Evolutionary conservation across 208 protist genomes (phyloP).

Genomic region (Trypanosoma melophagium): DNA sequence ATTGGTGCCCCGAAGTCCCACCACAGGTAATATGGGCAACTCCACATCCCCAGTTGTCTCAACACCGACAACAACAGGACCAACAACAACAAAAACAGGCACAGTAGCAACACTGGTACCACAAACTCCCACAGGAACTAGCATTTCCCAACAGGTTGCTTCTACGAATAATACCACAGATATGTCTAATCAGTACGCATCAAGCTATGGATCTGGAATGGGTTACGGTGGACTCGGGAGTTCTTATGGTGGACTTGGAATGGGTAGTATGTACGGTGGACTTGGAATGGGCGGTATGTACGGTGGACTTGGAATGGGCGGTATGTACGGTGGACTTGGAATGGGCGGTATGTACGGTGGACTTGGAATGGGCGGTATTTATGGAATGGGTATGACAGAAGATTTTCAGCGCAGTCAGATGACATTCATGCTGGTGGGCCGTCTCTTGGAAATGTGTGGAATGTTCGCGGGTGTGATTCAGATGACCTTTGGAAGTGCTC

Average conservation of each 20-base stretch:
- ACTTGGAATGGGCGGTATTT: conserved; percentile 42
- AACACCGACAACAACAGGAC: background rate
- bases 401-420: conserved; percentile 83
- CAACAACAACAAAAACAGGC: background rate
- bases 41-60: background rate
- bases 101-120: background rate
- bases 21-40: background rate
- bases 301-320: conserved; percentile 36
- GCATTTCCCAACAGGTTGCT: conserved; percentile 8
- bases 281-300: conserved; percentile 51
- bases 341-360: conserved; percentile 39
- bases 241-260: conserved; percentile 35
- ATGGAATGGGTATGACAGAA: conserved; percentile 67
- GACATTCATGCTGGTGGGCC: conserved; percentile 87
- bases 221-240: conserved; percentile 34
- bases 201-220: conserved; percentile 34
- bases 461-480: conserved; percentile 88
- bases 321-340: conserved; percentile 51
- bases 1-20: conserved; percentile 18
- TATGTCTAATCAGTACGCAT: conserved; percentile 10
- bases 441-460: conserved; percentile 81
- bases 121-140: background rate
- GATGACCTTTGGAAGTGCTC: conserved; percentile 74
- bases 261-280: conserved; percentile 40
- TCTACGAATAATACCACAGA: conserved; percentile 6